Conservation (phyloP, 2,329 filamentous ascomycete species). For the Paracorniculantispora psalliotae region DNA sequence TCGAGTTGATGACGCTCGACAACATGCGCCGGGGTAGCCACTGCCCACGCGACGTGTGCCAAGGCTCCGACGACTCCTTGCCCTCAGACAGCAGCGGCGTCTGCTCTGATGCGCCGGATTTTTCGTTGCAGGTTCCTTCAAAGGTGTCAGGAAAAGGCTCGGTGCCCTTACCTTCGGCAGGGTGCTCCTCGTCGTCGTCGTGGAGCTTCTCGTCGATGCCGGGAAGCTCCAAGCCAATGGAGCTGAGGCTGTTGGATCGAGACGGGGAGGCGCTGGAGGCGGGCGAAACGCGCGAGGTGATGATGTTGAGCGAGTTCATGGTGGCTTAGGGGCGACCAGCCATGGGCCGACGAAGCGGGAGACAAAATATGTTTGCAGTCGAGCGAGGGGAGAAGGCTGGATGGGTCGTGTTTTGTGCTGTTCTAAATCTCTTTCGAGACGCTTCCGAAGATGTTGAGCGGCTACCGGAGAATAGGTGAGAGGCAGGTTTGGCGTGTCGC, state of each 20-base stretch:
- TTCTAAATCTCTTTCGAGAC: not conserved
- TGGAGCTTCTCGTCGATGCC: slow-evolving; percentile 36
- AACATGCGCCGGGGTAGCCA: slow-evolving; percentile 63
- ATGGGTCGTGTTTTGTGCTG: not conserved
- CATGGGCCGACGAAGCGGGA: slow-evolving; percentile 37
- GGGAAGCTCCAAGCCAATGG: slow-evolving; percentile 43
- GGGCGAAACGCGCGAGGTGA: slow-evolving; percentile 75
- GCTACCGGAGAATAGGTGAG: not conserved
- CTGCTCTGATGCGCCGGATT: slow-evolving; percentile 50
- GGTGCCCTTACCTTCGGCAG: slow-evolving; percentile 31
- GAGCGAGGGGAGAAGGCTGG: not conserved
- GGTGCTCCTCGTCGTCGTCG: slow-evolving; percentile 24
- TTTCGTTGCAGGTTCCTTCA: slow-evolving; percentile 34
- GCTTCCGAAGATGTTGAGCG: too few relatives aligned
- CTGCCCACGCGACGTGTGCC: slow-evolving; percentile 40
- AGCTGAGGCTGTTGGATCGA: slow-evolving; percentile 56
- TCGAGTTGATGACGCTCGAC: slow-evolving; percentile 65
- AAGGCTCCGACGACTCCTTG: slow-evolving; percentile 35
- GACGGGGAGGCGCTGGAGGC: slow-evolving; percentile 51
- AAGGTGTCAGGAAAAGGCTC: slow-evolving; percentile 32
- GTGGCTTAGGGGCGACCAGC: slow-evolving; percentile 50
- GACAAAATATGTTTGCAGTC: slow-evolving; percentile 1
- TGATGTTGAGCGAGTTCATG: slow-evolving; percentile 97
- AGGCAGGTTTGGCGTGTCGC: slow-evolving; percentile 5
- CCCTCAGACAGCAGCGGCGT: slow-evolving; percentile 51